Percentiles rank a stretch among this genome's conserved stretches.
These are phyloP conservation scores for Ganoderma leucocontextum DNA, from an alignment of 1,284 basidiomycete species.

Conservation along the genomic window DNA sequence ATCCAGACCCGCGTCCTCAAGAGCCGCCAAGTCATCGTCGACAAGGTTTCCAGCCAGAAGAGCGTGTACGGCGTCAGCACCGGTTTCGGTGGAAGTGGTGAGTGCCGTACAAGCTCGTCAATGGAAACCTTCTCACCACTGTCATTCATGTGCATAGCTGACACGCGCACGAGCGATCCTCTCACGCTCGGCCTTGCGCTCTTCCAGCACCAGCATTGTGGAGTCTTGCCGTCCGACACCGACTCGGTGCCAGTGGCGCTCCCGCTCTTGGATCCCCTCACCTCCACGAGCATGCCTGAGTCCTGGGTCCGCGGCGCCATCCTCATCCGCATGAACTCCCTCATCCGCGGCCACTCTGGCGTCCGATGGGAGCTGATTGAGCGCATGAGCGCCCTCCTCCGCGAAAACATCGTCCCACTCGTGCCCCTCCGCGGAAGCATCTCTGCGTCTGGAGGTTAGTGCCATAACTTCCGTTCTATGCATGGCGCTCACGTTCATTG, in stretches of 20 bases:
- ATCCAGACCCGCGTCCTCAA: conserved; percentile 60
- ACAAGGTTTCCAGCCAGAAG: conserved; percentile 71
- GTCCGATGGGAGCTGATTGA: conserved; percentile 85
- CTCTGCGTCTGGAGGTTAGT: conserved; percentile 80
- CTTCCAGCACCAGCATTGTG: conserved; percentile 82
- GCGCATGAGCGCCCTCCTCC: conserved; percentile 79
- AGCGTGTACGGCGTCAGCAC: conserved; percentile 87
- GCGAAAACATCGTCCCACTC: conserved; percentile 79
- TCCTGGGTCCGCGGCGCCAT: conserved; percentile 92
- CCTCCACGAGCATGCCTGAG: conserved; percentile 82
- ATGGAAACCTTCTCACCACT: conserved; percentile 11
- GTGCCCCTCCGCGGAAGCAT: conserved; percentile 88
- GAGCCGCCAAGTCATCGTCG: conserved; percentile 67
- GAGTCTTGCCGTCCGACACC: conserved; percentile 66
- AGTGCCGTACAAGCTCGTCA: conserved; percentile 29
- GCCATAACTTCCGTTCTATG: not conserved
- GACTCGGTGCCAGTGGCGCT: conserved; percentile 53
- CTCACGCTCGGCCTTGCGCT: conserved; percentile 77
- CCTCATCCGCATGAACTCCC: conserved; percentile 86
- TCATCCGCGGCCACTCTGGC: conserved; percentile 89
- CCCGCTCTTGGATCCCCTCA: conserved; percentile 72
- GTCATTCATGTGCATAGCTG: conserved; percentile 48
- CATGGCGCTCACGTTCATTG: not conserved
- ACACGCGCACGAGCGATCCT: conserved; percentile 77
- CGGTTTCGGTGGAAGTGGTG: conserved; percentile 83